phyloP scores from a whole-genome alignment of 225 moss, liverwort and hornwort genomes.

The Sphagnum contortum region DNA sequence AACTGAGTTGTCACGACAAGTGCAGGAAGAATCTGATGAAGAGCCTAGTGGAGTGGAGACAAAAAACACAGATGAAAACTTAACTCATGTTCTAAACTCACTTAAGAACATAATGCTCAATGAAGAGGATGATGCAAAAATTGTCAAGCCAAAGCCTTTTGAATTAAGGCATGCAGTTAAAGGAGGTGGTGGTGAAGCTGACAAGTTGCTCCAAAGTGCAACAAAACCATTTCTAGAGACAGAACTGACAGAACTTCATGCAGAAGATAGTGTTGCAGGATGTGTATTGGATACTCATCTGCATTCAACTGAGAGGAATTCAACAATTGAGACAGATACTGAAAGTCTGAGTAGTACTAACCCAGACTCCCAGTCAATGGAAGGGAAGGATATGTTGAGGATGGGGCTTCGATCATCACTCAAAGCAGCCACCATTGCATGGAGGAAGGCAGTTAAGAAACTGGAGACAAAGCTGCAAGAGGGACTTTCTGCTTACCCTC shows the following conservation, averaged over 20 bases:
- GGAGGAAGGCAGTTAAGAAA: constrained; percentile 26
- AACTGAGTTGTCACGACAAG: constrained; percentile 11
- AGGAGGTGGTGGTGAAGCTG: neutral
- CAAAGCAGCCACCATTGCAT: constrained; percentile 37
- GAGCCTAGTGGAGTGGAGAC: constrained; percentile 7
- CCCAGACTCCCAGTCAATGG: constrained; percentile 3
- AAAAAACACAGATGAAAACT: constrained; percentile 6
- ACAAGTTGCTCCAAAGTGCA: neutral
- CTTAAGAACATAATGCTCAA: constrained; percentile 8
- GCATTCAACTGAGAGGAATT: constrained; percentile 25
- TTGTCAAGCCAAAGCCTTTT: neutral
- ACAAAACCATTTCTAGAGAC: too few relatives aligned
- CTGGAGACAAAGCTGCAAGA: constrained; percentile 18
- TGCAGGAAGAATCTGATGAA: constrained; percentile 7
- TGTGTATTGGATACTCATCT: constrained; percentile 5
- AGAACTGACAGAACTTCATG: neutral
- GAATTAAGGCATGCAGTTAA: neutral
- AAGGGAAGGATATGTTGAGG: constrained; percentile 9
- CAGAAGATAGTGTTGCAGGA: constrained; percentile 13
- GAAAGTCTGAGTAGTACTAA: constrained; percentile 26
- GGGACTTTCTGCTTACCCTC: neutral
- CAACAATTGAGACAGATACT: constrained; percentile 15
- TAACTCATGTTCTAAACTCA: constrained; percentile 18
- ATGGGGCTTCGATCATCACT: constrained; percentile 24
- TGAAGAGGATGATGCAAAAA: neutral